Evolutionary conservation across 1,284 basidiomycete genomes (phyloP).

Genomic region (Mycena citricolor): DNA sequence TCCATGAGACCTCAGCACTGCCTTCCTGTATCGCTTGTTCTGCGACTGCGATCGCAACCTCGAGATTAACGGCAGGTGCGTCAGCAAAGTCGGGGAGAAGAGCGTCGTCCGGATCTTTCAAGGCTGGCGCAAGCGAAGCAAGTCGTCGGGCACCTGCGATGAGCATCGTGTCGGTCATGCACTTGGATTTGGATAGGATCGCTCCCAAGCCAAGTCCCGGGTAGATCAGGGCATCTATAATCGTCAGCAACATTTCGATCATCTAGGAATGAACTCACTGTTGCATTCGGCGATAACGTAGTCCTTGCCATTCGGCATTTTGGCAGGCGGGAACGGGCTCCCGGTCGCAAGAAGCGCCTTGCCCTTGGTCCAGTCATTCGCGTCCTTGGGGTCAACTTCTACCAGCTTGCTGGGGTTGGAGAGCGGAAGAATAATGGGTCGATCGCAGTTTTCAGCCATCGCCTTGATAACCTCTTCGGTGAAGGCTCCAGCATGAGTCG

Average conservation of each 20-base stretch:
- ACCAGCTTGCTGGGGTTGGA: constrained; percentile 77
- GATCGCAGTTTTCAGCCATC: constrained; percentile 66
- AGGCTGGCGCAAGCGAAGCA: constrained; percentile 74
- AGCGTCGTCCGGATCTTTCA: constrained; percentile 60
- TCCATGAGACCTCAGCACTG: constrained; percentile 53
- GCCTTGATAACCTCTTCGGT: constrained; percentile 70
- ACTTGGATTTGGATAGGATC: constrained; percentile 60
- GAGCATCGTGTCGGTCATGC: constrained; percentile 75
- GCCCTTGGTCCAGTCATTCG: constrained; percentile 75
- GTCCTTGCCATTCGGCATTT: constrained; percentile 65
- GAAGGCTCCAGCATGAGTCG: constrained; percentile 80
- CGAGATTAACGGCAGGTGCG: constrained; percentile 69
- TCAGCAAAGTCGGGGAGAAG: constrained; percentile 74
- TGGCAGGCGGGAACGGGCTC: constrained; percentile 78
- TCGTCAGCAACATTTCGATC: not conserved
- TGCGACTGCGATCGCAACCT: constrained; percentile 79
- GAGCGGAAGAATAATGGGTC: constrained; percentile 81
- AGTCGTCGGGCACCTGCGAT: constrained; percentile 72
- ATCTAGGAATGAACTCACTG: constrained; percentile 40
- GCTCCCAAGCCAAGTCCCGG: constrained; percentile 78
- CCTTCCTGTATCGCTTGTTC: constrained; percentile 77
- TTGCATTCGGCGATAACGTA: constrained; percentile 75
- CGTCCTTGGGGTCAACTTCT: constrained; percentile 74
- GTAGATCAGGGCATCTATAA: constrained; percentile 70
- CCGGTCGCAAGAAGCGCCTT: constrained; percentile 79